Conservation (phyloP, 495 filamentous ascomycete species). For the Arthonia radiata region DNA sequence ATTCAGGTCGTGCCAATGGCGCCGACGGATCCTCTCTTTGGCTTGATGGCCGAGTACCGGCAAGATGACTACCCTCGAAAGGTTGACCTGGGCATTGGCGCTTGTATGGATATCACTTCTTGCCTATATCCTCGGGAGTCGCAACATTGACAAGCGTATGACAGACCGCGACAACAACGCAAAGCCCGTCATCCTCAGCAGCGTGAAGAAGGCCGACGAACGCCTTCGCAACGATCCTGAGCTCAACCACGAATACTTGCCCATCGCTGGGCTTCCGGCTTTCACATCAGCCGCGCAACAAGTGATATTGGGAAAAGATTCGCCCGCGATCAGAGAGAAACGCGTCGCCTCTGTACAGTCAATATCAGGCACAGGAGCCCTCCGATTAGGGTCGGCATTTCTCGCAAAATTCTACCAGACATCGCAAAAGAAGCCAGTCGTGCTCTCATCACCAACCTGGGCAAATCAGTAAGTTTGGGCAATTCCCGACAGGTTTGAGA, state of each 20-base stretch:
- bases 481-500: no score
- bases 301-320: conserved; percentile 58
- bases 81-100: conserved; percentile 88
- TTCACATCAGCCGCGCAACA: conserved; percentile 78
- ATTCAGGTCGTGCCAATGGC: conserved; percentile 70
- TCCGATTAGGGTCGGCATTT: conserved; percentile 74
- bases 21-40: conserved; percentile 88
- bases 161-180: conserved; percentile 88
- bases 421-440: conserved; percentile 35
- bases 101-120: no score
- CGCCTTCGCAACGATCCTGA: conserved; percentile 65
- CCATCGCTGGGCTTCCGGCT: conserved; percentile 65
- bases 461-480: no score
- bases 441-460: conserved; percentile 90
- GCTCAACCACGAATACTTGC: conserved; percentile 94
- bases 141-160: no score
- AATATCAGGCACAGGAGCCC: conserved; percentile 78
- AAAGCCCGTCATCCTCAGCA: conserved; percentile 20
- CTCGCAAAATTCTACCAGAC: conserved; percentile 43
- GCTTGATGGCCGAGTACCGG: conserved; percentile 68
- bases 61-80: conserved; percentile 68
- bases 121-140: no score
- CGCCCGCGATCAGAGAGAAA: conserved; percentile 62
- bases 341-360: conserved; percentile 37
- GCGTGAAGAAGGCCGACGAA: conserved; percentile 49